Conservation (phyloP, 179 eudicot genomes). For the Sideroxylon spinosum region DNA sequence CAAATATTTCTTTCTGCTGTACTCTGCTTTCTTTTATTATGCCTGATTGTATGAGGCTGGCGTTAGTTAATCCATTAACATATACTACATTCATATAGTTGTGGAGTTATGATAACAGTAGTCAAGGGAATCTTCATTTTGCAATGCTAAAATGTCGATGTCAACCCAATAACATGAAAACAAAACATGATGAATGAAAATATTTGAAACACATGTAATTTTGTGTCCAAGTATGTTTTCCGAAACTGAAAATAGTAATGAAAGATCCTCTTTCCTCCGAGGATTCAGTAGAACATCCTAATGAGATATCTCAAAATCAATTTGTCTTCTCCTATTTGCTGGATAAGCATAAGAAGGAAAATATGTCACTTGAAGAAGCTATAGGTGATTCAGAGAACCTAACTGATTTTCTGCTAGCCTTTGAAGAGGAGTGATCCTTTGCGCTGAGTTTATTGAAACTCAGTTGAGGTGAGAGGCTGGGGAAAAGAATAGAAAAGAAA, state of each 20-base stretch:
- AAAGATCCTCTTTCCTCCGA: background rate
- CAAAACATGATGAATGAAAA: background rate
- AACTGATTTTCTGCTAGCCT: constrained; percentile 90
- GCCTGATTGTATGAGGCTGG: background rate
- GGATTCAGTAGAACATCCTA: background rate
- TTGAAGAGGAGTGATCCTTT: constrained; percentile 57
- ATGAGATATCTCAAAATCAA: background rate
- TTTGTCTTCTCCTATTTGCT: constrained; percentile 27
- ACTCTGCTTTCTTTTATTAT: background rate
- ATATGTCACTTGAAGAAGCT: constrained; percentile 85
- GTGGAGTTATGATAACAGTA: background rate
- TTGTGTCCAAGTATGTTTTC: background rate
- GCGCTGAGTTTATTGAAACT: constrained; percentile 16
- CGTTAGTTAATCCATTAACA: background rate
- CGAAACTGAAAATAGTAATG: background rate
- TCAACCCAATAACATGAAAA: background rate
- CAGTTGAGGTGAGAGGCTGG: no score
- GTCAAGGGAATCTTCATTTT: background rate
- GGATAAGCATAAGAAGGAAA: constrained; percentile 67
- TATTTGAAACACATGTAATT: background rate
- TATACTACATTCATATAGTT: no score
- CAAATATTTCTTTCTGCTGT: background rate
- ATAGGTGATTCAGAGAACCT: constrained; percentile 85
- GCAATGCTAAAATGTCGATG: background rate
- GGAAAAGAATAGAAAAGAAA: no score